Percentiles rank a stretch among this genome's conserved stretches.
Evolutionary conservation across 1,284 basidiomycete species (phyloP).

Genomic region (Agaricales sp.): DNA sequence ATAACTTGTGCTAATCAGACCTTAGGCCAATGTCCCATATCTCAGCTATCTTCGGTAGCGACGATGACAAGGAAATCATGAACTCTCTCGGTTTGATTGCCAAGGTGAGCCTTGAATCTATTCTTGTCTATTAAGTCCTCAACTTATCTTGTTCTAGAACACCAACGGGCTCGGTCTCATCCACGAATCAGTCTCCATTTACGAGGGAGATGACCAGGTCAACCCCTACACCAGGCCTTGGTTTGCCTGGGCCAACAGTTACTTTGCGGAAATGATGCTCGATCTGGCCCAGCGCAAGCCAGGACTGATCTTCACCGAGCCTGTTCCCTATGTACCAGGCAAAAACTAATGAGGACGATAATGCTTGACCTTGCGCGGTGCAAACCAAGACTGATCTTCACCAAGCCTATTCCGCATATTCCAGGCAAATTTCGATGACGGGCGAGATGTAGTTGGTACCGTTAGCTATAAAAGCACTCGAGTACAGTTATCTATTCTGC

Average conservation of each 20-base stretch:
- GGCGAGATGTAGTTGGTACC: no score
- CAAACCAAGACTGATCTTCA: constrained; percentile 61
- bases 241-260: constrained; percentile 80
- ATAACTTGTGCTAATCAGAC: constrained; percentile 5
- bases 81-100: constrained; percentile 49
- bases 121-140: constrained; percentile 1
- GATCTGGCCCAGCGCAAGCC: constrained; percentile 69
- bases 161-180: constrained; percentile 67
- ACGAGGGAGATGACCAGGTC: constrained; percentile 28
- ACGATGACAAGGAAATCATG: constrained; percentile 60
- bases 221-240: constrained; percentile 55
- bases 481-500: no score
- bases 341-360: constrained; percentile 28
- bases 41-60: constrained; percentile 61
- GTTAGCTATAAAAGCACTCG: no score
- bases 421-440: no score
- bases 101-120: constrained; percentile 35
- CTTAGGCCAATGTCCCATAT: constrained; percentile 71
- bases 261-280: constrained; percentile 71
- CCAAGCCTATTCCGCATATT: constrained; percentile 37
- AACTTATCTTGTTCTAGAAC: constrained; percentile 31
- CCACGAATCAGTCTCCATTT: constrained; percentile 64
- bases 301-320: constrained; percentile 45
- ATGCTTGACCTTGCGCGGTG: constrained; percentile 62
- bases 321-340: constrained; percentile 42